These are phyloP conservation scores for Thraustochytrium striatum DNA, from an alignment of 352 stramenopile species.

Conservation along the genomic window DNA sequence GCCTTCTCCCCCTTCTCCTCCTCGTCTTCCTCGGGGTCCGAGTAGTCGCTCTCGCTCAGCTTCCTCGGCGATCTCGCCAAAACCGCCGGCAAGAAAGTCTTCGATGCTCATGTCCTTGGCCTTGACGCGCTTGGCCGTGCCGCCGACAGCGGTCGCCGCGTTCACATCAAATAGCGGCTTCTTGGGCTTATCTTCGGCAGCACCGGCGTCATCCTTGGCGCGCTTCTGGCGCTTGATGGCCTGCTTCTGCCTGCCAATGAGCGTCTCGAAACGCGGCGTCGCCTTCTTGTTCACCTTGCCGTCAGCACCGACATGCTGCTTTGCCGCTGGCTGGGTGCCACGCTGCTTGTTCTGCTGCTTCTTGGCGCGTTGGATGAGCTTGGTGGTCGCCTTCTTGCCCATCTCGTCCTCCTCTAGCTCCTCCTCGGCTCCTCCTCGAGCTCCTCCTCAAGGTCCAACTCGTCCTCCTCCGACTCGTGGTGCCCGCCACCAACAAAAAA, in stretches of 20 bases:
- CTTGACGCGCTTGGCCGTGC: constrained; percentile 10
- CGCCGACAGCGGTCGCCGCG: background rate
- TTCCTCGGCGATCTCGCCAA: background rate
- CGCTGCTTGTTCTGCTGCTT: background rate
- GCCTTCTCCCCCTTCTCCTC: background rate
- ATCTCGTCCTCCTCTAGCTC: background rate
- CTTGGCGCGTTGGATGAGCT: background rate
- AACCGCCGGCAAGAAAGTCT: background rate
- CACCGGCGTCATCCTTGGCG: no score
- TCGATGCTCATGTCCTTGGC: background rate
- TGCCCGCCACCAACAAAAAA: background rate
- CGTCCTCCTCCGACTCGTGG: background rate
- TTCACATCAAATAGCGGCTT: no score
- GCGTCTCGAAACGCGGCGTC: constrained; percentile 40
- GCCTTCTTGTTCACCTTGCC: constrained; percentile 8
- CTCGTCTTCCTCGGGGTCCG: background rate
- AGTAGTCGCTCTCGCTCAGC: background rate
- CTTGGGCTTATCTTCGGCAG: no score
- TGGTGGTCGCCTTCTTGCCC: background rate
- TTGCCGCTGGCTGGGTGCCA: background rate
- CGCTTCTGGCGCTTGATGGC: background rate
- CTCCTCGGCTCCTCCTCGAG: background rate
- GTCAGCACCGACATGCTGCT: background rate
- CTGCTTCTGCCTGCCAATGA: constrained; percentile 1
- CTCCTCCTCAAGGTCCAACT: background rate